A percentile compares a stretch with the other conserved stretches of the same genome.
These are phyloP conservation scores for Polysphondylium violaceum DNA, from an alignment of 78 protist species.

Conservation along the genomic window DNA sequence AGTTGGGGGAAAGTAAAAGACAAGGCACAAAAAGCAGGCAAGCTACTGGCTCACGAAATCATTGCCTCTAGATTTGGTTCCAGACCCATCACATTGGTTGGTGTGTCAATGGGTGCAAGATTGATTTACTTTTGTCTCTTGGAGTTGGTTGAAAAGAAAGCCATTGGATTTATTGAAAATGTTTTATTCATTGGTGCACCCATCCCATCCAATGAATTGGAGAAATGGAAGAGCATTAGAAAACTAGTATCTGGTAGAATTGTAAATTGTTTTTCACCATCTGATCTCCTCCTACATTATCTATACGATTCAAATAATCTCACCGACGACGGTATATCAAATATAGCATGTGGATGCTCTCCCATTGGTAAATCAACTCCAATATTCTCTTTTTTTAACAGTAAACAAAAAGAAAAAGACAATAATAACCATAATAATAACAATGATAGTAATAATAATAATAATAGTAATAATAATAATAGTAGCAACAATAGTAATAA, in stretches of 20 bases:
- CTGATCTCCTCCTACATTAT: constrained; percentile 23
- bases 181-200: constrained; percentile 82
- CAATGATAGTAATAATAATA: not conserved
- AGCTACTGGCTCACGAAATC: constrained; percentile 63
- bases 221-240: constrained; percentile 38
- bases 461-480: not conserved
- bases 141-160: constrained; percentile 52
- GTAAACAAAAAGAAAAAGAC: not conserved
- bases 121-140: constrained; percentile 79
- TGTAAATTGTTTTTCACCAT: constrained; percentile 53
- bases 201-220: constrained; percentile 5
- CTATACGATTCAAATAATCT: constrained; percentile 54
- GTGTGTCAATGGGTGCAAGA: constrained; percentile 82
- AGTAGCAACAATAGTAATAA: not conserved
- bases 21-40: constrained; percentile 32
- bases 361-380: no score
- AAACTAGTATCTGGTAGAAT: constrained; percentile 62
- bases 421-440: not conserved
- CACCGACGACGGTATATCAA: constrained; percentile 18
- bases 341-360: constrained; percentile 25
- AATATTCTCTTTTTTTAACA: no score
- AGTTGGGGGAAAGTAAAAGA: constrained; percentile 64
- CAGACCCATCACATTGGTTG: constrained; percentile 85
- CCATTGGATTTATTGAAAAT: constrained; percentile 70
- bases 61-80: constrained; percentile 49